phyloP scores from a whole-genome alignment of 2,329 filamentous ascomycete species.

The Pseudocercospora fijiensis region DNA sequence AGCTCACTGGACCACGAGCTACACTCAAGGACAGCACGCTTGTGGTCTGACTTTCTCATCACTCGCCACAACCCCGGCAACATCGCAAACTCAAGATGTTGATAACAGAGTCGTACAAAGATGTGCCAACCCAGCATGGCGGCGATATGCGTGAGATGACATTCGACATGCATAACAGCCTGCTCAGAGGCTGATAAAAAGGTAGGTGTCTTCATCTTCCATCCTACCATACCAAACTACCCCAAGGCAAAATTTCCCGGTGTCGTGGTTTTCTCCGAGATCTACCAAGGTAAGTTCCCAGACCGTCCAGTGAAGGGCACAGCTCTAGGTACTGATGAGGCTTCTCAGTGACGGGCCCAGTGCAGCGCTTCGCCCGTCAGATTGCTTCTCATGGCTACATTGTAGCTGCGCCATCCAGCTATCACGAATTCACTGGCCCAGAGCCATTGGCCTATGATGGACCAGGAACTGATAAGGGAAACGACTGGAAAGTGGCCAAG shows the following conservation, averaged over 20 bases:
- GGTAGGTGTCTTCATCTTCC: conserved; percentile 82
- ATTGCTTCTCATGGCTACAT: conserved; percentile 93
- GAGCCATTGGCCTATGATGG: conserved; percentile 82
- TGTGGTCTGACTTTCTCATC: not conserved
- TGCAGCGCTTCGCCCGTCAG: conserved; percentile 83
- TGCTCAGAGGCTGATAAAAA: conserved; percentile 26
- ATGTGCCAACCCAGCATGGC: conserved; percentile 60
- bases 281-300: conserved; percentile 74
- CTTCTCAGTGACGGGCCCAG: conserved; percentile 78
- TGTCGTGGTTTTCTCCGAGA: conserved; percentile 87
- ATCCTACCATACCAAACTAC: conserved; percentile 80
- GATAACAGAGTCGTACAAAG: conserved; percentile 58
- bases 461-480: conserved; percentile 83
- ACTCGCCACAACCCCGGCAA: conserved; percentile 3
- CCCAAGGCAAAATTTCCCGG: conserved; percentile 87
- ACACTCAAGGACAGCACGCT: not conserved
- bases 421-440: conserved; percentile 88
- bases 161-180: conserved; percentile 15
- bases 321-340: not conserved
- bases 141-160: conserved; percentile 57
- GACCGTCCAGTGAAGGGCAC: not conserved
- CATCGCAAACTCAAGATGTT: conserved; percentile 50
- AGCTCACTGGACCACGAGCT: not conserved
- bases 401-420: conserved; percentile 83
- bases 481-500: conserved; percentile 78